phyloP scores from a whole-genome alignment of 768 basidiomycete species.

The Clathrus columnatus region DNA sequence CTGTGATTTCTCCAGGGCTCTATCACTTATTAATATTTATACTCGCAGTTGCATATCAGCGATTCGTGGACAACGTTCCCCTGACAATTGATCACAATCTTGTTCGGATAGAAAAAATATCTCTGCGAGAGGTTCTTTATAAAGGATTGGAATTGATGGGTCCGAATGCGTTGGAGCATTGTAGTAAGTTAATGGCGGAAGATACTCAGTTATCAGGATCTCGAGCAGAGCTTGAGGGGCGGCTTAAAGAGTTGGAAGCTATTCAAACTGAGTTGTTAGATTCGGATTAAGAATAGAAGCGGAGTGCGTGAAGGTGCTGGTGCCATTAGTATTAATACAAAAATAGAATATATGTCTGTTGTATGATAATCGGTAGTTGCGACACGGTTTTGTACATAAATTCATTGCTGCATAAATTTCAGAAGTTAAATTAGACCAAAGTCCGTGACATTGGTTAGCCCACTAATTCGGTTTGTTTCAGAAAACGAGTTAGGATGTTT shows the following conservation, averaged over 20 bases:
- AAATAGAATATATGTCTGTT: too few species aligned
- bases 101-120: constrained; percentile 41
- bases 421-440: too few species aligned
- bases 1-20: neutral
- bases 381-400: too few species aligned
- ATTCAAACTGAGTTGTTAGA: constrained; percentile 1
- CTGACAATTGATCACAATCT: constrained; percentile 48
- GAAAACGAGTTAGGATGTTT: too few species aligned
- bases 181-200: constrained; percentile 45
- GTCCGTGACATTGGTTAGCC: too few species aligned
- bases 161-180: constrained; percentile 36
- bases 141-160: constrained; percentile 45
- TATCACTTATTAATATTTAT: neutral
- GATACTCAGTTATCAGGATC: constrained; percentile 32
- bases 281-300: too few species aligned
- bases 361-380: too few species aligned
- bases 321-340: too few species aligned
- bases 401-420: too few species aligned
- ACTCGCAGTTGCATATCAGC: constrained; percentile 47
- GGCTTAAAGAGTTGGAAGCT: constrained; percentile 5
- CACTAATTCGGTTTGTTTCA: too few species aligned
- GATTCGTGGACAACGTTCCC: constrained; percentile 49
- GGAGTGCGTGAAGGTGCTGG: too few species aligned
- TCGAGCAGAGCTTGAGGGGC: constrained; percentile 34
- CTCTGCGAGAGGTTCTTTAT: constrained; percentile 37